Conservation (phyloP, 495 filamentous ascomycete species). For the Durotheca rogersii region DNA sequence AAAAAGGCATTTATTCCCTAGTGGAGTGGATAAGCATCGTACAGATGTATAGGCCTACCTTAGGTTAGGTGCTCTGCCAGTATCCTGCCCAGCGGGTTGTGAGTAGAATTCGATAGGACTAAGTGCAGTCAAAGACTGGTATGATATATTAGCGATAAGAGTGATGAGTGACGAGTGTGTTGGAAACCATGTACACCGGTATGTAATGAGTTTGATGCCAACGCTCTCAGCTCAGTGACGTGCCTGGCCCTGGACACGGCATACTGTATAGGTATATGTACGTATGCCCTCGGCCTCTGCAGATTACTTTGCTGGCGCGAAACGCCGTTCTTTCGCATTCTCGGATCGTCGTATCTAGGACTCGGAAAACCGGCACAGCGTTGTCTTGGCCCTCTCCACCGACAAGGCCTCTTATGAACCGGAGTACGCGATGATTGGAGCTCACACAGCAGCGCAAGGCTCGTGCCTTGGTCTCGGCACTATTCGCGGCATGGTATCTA, state of each 20-base stretch:
- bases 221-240: too few species aligned
- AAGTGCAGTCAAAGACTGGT: too few species aligned
- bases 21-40: neutral
- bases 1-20: constrained; percentile 8
- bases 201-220: too few species aligned
- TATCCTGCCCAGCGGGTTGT: too few species aligned
- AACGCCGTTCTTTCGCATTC: neutral
- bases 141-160: too few species aligned
- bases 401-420: constrained; percentile 25
- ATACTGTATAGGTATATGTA: too few species aligned
- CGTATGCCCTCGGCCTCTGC: neutral
- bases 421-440: constrained; percentile 26
- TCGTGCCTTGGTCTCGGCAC: constrained; percentile 19
- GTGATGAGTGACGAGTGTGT: too few species aligned
- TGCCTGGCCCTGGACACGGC: too few species aligned
- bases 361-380: constrained; percentile 32
- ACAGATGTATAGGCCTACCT: too few species aligned
- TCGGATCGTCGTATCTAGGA: constrained; percentile 2
- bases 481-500: constrained; percentile 20
- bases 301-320: neutral
- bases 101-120: too few species aligned
- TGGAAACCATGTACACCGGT: too few species aligned
- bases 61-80: too few species aligned
- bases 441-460: constrained; percentile 15
- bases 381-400: constrained; percentile 30